These are phyloP conservation scores for Eutypella sp. DNA, from an alignment of 2,329 filamentous ascomycete genomes.

Conservation along the genomic window DNA sequence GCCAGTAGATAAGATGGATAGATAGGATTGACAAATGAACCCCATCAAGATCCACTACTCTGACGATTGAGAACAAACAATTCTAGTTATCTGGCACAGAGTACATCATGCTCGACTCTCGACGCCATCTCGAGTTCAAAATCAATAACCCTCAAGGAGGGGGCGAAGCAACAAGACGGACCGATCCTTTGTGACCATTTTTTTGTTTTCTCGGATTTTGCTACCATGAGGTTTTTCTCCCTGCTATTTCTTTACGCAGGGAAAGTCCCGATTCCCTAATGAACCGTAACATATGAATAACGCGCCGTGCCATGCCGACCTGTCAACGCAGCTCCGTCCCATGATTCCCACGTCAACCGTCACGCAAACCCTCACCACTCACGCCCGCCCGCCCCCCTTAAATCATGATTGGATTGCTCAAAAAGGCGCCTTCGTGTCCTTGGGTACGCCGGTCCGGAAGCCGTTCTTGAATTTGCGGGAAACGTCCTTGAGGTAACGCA, in stretches of 20 bases:
- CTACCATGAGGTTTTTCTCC: constrained; percentile 25
- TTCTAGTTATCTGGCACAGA: too few species aligned
- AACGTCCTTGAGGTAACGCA: constrained; percentile 90
- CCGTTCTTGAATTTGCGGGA: constrained; percentile 95
- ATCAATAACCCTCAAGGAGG: too few species aligned
- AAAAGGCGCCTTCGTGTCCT: constrained; percentile 60
- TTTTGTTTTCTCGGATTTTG: constrained; percentile 24
- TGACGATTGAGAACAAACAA: too few species aligned
- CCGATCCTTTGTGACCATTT: constrained; percentile 28
- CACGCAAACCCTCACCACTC: constrained; percentile 25
- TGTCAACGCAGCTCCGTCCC: constrained; percentile 27
- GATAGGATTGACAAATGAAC: too few species aligned
- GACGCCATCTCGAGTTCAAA: background rate
- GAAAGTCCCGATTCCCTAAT: constrained; percentile 24
- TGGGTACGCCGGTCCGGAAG: constrained; percentile 86
- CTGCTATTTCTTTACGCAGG: constrained; percentile 17
- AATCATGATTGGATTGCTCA: constrained; percentile 15
- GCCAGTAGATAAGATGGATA: constrained; percentile 44
- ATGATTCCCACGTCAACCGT: constrained; percentile 25
- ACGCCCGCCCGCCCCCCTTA: constrained; percentile 17
- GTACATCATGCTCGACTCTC: background rate
- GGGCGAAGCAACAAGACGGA: too few species aligned
- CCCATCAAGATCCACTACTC: too few species aligned
- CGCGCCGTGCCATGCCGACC: constrained; percentile 9
- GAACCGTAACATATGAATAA: constrained; percentile 28